Evolutionary conservation across 139 green algal species (phyloP).

Genomic region (Dunaliella primolecta): DNA sequence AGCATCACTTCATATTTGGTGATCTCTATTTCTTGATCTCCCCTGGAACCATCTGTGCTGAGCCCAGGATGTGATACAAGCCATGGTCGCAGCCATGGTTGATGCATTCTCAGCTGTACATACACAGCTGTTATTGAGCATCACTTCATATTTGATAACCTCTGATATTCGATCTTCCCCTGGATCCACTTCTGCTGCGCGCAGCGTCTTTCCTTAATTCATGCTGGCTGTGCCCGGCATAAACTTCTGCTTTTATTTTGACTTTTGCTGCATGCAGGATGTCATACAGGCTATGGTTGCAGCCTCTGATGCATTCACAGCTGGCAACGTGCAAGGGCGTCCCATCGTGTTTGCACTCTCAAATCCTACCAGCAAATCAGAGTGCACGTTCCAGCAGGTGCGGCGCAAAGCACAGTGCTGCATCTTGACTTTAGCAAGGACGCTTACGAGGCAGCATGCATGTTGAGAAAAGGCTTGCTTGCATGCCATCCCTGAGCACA

Average conservation of each 20-base stretch:
- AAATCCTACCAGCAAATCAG: slow-evolving; percentile 84
- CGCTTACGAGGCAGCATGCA: background rate
- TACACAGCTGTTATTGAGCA: too few relatives aligned
- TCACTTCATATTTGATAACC: background rate
- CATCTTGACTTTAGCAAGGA: background rate
- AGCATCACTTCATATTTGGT: background rate
- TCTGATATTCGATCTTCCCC: background rate
- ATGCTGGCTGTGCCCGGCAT: too few relatives aligned
- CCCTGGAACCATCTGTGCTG: too few relatives aligned
- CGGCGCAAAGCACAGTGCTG: background rate
- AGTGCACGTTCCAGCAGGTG: slow-evolving; percentile 67
- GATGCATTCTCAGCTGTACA: background rate
- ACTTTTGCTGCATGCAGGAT: too few relatives aligned
- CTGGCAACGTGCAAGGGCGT: background rate
- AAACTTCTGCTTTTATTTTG: too few relatives aligned
- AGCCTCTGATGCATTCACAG: background rate
- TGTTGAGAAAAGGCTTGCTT: background rate
- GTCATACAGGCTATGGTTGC: slow-evolving; percentile 45
- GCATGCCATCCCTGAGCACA: background rate
- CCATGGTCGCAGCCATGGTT: background rate
- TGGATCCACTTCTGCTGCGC: too few relatives aligned
- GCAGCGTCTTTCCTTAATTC: too few relatives aligned
- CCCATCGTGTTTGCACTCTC: slow-evolving; percentile 86
- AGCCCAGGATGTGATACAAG: background rate
- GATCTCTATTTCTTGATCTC: background rate